Percentiles rank a stretch among this genome's conserved stretches.
These are phyloP conservation scores for Tuber microsphaerosporum DNA, from an alignment of 495 filamentous ascomycete species.

Conservation along the genomic window DNA sequence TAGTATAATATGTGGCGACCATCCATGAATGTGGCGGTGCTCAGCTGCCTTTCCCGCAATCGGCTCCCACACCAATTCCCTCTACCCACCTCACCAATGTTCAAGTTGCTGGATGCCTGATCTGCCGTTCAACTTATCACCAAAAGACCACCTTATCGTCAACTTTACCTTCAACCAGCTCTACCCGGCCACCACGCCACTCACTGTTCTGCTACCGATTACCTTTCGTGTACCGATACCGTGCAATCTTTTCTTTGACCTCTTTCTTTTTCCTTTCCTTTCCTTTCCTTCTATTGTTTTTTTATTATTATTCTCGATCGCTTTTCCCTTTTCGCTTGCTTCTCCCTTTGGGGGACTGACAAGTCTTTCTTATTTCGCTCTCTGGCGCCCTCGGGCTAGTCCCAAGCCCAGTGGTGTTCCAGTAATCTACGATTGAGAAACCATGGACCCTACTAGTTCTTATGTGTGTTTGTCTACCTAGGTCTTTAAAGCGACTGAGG, in stretches of 20 bases:
- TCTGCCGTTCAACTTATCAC: neutral
- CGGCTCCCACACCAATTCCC: neutral
- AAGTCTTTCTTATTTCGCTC: slow-evolving; percentile 2
- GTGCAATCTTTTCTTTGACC: neutral
- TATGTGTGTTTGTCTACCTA: slow-evolving; percentile 26
- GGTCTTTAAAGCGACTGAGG: slow-evolving; percentile 7
- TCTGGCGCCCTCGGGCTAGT: slow-evolving; percentile 15
- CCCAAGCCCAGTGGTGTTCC: slow-evolving; percentile 9
- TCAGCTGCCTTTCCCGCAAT: neutral
- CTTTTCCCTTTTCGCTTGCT: slow-evolving; percentile 2
- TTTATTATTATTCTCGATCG: slow-evolving; percentile 13
- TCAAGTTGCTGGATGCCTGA: slow-evolving; percentile 3
- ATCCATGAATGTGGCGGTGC: slow-evolving; percentile 1
- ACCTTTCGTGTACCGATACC: neutral
- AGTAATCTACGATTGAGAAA: slow-evolving; percentile 14
- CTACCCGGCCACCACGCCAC: neutral
- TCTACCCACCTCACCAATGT: neutral
- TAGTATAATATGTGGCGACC: neutral
- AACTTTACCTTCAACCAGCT: neutral
- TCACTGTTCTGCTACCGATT: neutral
- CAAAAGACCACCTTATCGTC: neutral
- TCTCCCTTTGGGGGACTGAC: neutral
- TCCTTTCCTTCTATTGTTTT: neutral
- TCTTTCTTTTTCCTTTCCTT: neutral
- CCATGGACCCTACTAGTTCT: slow-evolving; percentile 35